phyloP scores from a whole-genome alignment of 768 basidiomycete species.

The Astraeus odoratus region DNA sequence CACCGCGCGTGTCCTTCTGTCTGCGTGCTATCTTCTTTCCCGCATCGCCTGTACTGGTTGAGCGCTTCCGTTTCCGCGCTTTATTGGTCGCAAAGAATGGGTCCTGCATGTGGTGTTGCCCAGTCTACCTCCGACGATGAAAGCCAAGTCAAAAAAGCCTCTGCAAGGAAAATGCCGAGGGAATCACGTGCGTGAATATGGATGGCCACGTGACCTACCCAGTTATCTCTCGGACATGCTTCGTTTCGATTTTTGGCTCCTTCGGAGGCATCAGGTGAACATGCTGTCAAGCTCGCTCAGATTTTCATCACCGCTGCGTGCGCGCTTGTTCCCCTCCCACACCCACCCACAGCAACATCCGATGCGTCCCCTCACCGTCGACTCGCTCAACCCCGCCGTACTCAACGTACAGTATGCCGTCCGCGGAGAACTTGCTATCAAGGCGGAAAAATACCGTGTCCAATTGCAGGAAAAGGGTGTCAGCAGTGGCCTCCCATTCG shows the following conservation, averaged over 20 bases:
- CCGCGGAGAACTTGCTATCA: slow-evolving; percentile 93
- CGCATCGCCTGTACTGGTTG: slow-evolving; percentile 26
- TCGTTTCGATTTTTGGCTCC: background rate
- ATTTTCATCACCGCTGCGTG: background rate
- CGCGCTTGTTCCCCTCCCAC: slow-evolving; percentile 2
- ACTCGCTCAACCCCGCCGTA: slow-evolving; percentile 77
- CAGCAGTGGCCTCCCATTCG: slow-evolving; percentile 66
- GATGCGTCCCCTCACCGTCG: slow-evolving; percentile 57
- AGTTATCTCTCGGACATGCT: background rate
- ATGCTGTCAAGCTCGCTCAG: background rate
- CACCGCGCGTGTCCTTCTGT: slow-evolving; percentile 3
- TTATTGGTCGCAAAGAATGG: slow-evolving; percentile 67
- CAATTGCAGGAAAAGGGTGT: slow-evolving; percentile 46
- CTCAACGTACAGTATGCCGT: slow-evolving; percentile 94
- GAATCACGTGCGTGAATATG: slow-evolving; percentile 8
- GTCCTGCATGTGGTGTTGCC: slow-evolving; percentile 56
- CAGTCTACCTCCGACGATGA: background rate
- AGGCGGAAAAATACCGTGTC: slow-evolving; percentile 77
- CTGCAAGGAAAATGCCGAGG: slow-evolving; percentile 8
- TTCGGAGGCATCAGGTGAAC: background rate
- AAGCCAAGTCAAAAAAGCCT: slow-evolving; percentile 15
- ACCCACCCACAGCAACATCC: background rate
- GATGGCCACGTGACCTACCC: background rate
- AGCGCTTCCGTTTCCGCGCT: slow-evolving; percentile 56
- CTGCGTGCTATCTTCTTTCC: slow-evolving; percentile 19